Conservation (phyloP, 495 filamentous ascomycete genomes). For the Aspergillus bertholletiae region DNA sequence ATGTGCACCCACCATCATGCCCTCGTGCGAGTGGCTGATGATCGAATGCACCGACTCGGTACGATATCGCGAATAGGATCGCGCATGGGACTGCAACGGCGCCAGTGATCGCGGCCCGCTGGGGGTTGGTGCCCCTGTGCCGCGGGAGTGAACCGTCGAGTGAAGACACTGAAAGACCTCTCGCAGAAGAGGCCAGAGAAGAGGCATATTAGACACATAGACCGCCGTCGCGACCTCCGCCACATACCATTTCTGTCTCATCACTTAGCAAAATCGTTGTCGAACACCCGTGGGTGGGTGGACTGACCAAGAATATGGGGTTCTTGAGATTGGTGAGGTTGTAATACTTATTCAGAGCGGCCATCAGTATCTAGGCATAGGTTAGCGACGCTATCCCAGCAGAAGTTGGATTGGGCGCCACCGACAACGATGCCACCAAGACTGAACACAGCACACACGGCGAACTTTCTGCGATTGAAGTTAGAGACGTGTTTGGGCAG, state of each 20-base stretch:
- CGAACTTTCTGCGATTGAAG: neutral
- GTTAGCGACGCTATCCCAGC: neutral
- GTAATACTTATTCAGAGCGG: neutral
- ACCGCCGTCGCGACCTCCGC: neutral
- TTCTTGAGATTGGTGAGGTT: neutral
- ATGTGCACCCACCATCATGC: neutral
- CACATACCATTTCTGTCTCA: neutral
- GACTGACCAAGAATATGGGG: neutral
- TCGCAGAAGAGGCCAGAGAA: neutral
- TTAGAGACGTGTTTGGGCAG: neutral
- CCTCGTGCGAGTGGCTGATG: neutral
- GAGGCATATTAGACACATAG: neutral
- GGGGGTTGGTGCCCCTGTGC: neutral
- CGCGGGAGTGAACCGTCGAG: neutral
- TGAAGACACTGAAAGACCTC: neutral
- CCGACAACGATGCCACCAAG: neutral
- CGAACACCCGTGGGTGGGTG: neutral
- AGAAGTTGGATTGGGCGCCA: neutral
- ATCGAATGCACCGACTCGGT: neutral
- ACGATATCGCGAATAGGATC: neutral
- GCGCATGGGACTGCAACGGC: neutral
- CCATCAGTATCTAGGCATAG: neutral
- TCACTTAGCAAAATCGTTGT: neutral
- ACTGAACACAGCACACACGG: neutral
- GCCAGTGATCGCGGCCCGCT: neutral